Conservation (phyloP, 2,329 filamentous ascomycete genomes). For the Aspergillus pseudonomiae region DNA sequence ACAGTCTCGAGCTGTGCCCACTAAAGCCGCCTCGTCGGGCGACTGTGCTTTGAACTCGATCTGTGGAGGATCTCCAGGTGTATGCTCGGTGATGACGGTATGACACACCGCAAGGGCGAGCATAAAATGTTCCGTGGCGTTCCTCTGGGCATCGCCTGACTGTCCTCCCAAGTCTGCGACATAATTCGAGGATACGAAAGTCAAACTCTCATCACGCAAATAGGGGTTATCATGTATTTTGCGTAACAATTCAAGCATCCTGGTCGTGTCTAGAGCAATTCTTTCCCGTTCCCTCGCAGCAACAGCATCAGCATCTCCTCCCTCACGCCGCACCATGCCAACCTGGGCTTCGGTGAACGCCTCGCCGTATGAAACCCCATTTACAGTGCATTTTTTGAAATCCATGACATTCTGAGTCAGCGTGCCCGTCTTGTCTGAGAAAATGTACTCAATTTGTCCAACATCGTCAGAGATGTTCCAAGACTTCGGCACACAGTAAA, state of each 20-base stretch:
- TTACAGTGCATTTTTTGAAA: constrained; percentile 97
- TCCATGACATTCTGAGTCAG: constrained; percentile 96
- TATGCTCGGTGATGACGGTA: constrained; percentile 88
- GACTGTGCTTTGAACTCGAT: constrained; percentile 98
- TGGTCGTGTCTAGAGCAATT: constrained; percentile 75
- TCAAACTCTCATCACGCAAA: constrained; percentile 83
- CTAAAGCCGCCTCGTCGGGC: constrained; percentile 91
- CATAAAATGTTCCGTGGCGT: constrained; percentile 88
- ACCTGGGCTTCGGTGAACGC: constrained; percentile 97
- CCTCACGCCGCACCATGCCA: constrained; percentile 90
- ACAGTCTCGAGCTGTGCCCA: constrained; percentile 91
- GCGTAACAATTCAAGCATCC: constrained; percentile 72
- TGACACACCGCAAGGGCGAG: constrained; percentile 93
- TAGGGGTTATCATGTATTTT: constrained; percentile 87
- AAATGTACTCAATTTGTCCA: constrained; percentile 98
- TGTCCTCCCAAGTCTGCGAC: constrained; percentile 79
- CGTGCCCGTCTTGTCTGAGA: constrained; percentile 91
- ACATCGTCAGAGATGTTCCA: constrained; percentile 99
- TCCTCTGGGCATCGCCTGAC: constrained; percentile 73
- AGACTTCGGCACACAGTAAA: constrained; percentile 93
- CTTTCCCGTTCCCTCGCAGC: constrained; percentile 70
- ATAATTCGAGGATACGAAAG: constrained; percentile 89
- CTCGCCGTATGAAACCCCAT: constrained; percentile 94
- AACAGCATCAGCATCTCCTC: constrained; percentile 83
- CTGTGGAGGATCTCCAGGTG: constrained; percentile 84